Percentiles rank a stretch among this genome's conserved stretches.
Conservation (phyloP, 371 early-diverging fungal genomes). For the Mortierella sp. region DNA sequence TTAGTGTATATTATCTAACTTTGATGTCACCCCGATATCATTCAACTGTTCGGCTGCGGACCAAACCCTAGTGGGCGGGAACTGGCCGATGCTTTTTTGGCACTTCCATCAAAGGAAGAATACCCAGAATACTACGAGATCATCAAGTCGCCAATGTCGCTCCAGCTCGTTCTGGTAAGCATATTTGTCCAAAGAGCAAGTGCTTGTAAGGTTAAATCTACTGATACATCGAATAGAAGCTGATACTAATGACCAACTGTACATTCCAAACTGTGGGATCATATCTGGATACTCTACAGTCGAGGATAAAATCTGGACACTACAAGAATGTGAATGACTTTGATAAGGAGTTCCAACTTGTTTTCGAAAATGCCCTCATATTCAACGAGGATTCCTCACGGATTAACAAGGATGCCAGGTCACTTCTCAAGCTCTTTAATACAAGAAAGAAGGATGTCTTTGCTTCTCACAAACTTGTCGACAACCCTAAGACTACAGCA, state of each 20-base stretch:
- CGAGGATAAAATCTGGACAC: constrained; percentile 62
- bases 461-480: constrained; percentile 49
- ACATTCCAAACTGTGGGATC: no score
- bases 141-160: constrained; percentile 86
- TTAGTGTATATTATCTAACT: neutral
- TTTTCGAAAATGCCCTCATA: constrained; percentile 81
- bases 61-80: constrained; percentile 59
- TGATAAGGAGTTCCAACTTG: constrained; percentile 69
- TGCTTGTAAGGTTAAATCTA: no score
- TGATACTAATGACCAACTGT: no score
- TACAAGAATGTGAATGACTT: constrained; percentile 74
- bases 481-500: constrained; percentile 40
- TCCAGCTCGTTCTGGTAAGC: constrained; percentile 71
- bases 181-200: neutral
- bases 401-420: constrained; percentile 74
- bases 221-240: neutral
- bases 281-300: constrained; percentile 18
- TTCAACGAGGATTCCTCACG: constrained; percentile 81
- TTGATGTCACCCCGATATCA: neutral
- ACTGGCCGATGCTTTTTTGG: constrained; percentile 73
- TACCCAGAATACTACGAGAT: constrained; percentile 94
- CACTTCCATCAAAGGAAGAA: constrained; percentile 77
- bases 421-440: constrained; percentile 57
- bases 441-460: constrained; percentile 49
- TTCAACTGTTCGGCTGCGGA: neutral